Evolutionary conservation across 1,284 basidiomycete genomes (phyloP), one percentile per base, ranked within the genome.

Genomic region (Rugiboletus extremiorientalis): DNA sequence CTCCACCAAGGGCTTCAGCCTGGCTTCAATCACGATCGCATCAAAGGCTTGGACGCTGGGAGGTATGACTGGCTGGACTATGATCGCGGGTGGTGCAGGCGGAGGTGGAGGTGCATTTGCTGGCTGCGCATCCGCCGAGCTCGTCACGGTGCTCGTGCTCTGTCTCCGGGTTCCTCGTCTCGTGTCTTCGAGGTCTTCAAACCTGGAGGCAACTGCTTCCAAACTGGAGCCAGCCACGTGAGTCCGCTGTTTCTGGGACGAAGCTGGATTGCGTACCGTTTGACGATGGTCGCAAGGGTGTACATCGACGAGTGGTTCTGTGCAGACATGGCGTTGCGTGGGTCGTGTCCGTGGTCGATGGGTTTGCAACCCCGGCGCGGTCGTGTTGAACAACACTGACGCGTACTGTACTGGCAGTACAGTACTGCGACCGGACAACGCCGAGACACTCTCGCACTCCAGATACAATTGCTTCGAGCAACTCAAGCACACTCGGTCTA

Each of bases 161-260:
- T 50, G 62, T 55, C 62, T 72, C 60, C 68, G 63, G 28, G 52
- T 59, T 64, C 60, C 43, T 79, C 77, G 58, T 80, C 74, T 52
- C 89, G 56, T 38, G 36, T 68, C 71, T 30, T 73, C 91, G 59
- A 98, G 82, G 71, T 99, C 96, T 75, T 99, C 96, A 30, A 99
- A 85, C 52, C 96, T 86, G 50, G 93, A 94, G 11, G 95, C 96
- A 5, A 94, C 94, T 45, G 97, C 96, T 80, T 96, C 91, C 52
- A 94, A 82, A 61, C 92, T 92, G 49, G 45, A 43, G 22, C 34
- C 43, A 34, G 38, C 30, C 14, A 12, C 18, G 30, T 66, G 50
- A 54, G 43, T 50, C 42, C 52, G 46, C 52, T 45, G 31, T 33
- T 36, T 23, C 42, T 51, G 18, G 43, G 22, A 55, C 40, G 23